Evolutionary conservation across 345 rosid genomes (phyloP).

Genomic region (Eucalyptus regnans): DNA sequence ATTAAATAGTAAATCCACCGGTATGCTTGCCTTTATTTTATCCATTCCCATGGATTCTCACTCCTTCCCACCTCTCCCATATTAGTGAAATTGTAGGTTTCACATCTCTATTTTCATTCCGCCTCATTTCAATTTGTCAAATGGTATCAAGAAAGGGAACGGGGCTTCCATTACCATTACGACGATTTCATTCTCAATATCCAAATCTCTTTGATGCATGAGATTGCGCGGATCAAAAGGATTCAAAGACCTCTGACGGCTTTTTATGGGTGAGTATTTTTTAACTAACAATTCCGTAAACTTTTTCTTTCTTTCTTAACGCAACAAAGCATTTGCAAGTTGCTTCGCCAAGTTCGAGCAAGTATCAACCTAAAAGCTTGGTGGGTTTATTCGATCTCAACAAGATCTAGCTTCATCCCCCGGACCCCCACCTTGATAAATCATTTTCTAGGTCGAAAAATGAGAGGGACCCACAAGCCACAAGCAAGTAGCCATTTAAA

Average conservation of each 20-base stretch:
- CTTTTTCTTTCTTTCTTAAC: neutral
- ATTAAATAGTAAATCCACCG: neutral
- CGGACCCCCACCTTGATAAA: neutral
- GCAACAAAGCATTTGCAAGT: neutral
- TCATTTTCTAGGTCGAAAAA: neutral
- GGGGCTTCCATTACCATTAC: neutral
- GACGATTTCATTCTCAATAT: neutral
- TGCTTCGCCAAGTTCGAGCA: neutral
- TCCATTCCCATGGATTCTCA: neutral
- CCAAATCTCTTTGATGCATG: accelerated
- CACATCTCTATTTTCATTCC: neutral
- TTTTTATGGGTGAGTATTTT: neutral
- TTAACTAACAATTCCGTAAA: neutral
- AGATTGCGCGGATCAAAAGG: accelerated
- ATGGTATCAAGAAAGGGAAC: neutral
- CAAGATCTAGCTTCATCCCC: neutral
- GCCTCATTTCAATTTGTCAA: neutral
- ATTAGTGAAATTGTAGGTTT: neutral
- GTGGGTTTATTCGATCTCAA: neutral
- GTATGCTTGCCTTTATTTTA: neutral
- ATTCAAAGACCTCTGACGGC: accelerated
- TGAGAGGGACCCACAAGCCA: neutral
- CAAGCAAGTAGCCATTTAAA: neutral
- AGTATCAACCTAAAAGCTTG: neutral
- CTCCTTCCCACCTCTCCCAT: neutral